Evolutionary conservation across 345 rosid genomes (phyloP), one percentile per base, ranked within the genome.

Genomic region (Leavenworthia alabamica): DNA sequence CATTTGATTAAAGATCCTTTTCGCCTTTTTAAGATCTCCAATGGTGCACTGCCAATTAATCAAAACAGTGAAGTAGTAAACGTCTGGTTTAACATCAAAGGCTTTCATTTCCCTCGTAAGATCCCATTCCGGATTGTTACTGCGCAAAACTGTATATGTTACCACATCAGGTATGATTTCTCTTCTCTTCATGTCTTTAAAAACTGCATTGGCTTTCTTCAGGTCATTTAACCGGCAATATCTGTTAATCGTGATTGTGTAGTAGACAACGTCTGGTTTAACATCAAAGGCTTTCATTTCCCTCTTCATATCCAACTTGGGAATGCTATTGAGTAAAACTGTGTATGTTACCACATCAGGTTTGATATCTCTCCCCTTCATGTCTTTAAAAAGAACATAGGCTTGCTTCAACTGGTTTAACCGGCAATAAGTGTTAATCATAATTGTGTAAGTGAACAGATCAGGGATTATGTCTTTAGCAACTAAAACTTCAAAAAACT

Each of bases 301-400:
- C 12, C 12, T 31, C 35, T 8, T 31, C 35, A 31, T 31, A 32
- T 10, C 36, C 47, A 60, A 52, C 48, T 44, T 13, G 1, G 61
- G 60, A 56, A 15, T 43, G 52, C 56, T 80, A 47, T 55, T 68
- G 31, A 80, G 80, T 67, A 88, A 73, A 62, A 86, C 83, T 1
- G 94, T 82, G 62, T 72, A 81, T 7, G 79, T 71, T 52, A 82
- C 56, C 45, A 84, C 73, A 81, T 86, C 89, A 42, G 82, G 89
- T 43, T 58, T 57, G 32, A 88, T 66, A 40, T 80, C 85, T 71
- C 62, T 78, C 47, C 19, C 48, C 71, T 81, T 80, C 88, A 88
- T 85, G 49, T 82, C 79, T 53, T 10, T 13, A 28, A 85, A 80
- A 74, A 85, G 75, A 70, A 43, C 26, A 63, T 12, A 13, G 19